Evolutionary conservation across 257 asterid species (phyloP), one percentile per base, ranked within the genome.

Genomic region (Solanum ossicruentum): DNA sequence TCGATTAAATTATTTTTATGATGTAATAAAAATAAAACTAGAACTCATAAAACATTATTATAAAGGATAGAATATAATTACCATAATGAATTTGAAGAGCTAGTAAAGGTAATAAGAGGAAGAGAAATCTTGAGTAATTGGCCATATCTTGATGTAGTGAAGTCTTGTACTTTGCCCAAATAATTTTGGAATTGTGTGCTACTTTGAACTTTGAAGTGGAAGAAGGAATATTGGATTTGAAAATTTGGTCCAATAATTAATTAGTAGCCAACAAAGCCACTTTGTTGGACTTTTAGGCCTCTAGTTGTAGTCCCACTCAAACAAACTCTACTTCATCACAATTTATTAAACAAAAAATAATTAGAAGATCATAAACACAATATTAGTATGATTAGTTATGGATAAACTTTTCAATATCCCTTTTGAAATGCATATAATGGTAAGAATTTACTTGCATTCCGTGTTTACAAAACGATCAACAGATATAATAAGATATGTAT

Each of bases 21-120:
- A 36, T 36, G 32, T 36, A 36, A 3, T 36, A 36, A 36, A 63
- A 23, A 12, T 28, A 66, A 0, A 65, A 65, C 20, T 12, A 65
- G 16, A 11, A 61, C 15, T 36, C 39, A 17, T 36, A 36, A 47
- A 56, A 47, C n/a, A 18, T 1, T 15, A 36, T 36, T 36, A 36
- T 36, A 36, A 36, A 32, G 3, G 5, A 36, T n/a, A 45, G 12
- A 2, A 10, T 43, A 77, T 7, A 49, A 77, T 28, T 5, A 92
- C 95, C 94, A 8, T 84, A 86, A 83, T 67, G 47, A 41, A 91
- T 92, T 10, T 88, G 94, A 52, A 88, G 84, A 87, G 92, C 91
- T 79, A 36, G 3, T 36, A 92, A 88, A 70, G 87, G 86, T 72
- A 91, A 80, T 57, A 90, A 84, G 84, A 92, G 87, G 84, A 90